Conservation (phyloP, 345 rosid genomes). For the Viola odorata region DNA sequence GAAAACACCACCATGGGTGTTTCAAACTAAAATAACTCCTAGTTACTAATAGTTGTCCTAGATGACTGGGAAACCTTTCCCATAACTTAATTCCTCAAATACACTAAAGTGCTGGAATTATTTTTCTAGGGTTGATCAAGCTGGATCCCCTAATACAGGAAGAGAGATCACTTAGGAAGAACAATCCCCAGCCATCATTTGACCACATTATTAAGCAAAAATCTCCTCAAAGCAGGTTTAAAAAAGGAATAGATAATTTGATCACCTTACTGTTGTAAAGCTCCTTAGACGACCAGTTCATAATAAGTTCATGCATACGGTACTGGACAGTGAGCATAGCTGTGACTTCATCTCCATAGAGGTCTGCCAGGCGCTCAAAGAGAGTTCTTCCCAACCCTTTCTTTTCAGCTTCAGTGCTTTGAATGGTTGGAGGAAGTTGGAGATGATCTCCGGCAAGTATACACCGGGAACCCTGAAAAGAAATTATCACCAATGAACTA, state of each 20-base stretch:
- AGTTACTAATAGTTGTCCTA: constrained; percentile 7
- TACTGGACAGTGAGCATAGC: constrained; percentile 95
- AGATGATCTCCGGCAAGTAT: constrained; percentile 96
- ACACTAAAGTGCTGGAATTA: no score
- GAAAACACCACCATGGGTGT: not conserved
- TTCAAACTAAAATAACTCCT: not conserved
- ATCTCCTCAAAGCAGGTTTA: no score
- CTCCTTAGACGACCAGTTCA: constrained; percentile 96
- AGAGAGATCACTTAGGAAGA: no score
- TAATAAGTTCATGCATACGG: constrained; percentile 95
- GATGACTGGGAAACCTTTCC: not conserved
- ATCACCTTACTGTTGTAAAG: constrained; percentile 71
- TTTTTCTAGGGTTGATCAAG: no score
- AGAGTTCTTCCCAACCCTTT: constrained; percentile 92
- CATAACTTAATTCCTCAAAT: no score
- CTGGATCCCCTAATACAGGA: no score
- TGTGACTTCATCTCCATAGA: constrained; percentile 72
- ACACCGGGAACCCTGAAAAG: constrained; percentile 71
- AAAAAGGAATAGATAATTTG: constrained; percentile 2
- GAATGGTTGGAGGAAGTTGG: constrained; percentile 94
- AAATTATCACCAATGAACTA: not conserved
- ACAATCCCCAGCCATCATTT: no score
- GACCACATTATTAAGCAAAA: no score
- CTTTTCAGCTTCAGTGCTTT: constrained; percentile 89
- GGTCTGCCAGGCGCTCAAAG: constrained; percentile 80